Base-by-base conservation (phyloP, 2,329 filamentous ascomycete genomes). In the Drechslerella coelobrocha region DNA sequence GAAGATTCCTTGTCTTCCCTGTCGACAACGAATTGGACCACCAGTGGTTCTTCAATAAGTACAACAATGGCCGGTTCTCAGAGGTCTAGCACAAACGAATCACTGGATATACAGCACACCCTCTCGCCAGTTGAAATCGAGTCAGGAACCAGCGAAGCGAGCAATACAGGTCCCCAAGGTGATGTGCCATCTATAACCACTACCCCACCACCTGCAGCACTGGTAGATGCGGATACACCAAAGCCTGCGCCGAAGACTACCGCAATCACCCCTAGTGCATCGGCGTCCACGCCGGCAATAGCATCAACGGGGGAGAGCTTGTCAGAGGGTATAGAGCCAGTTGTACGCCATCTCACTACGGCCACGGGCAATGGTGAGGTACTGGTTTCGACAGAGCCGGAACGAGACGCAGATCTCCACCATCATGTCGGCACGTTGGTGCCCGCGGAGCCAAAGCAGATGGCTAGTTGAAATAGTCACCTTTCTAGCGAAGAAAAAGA, bases 381-480 rank as follows among this genome's bases (percentile, higher is more conserved):
- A 10, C 17, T 69, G 14, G 52, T 69, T 1, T 62, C 52, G 2
- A 62, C 65, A n/a, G 57, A 69, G 37, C 65, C 65, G 7, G 65
- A 69, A 24, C 24, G 57, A 1, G 52, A 62, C 39, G 65, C 65
- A 2, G 7, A 23, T n/a, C 31, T 69, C 5, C 45, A 37, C 31
- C 29, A 29, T 17, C 55, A 52, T 27, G 65, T 69, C 9, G 65
- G 65, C 51, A 57, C 26, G 39, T 47, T 69, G 1, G 65, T 69
- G 5, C 65, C 62, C 19, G 45, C 17, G 21, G 21, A 69, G 24
- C 65, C 65, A 23, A 62, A 69, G 2, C 45, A 69, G 21, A 62
- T 69, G 65, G 65, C 65, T 2, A 69, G 34, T 53, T 69, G 43
- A 48, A n/a, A n/a, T n/a, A n/a, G n/a, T n/a, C n/a, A n/a, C n/a